phyloP scores from a whole-genome alignment of 2,329 filamentous ascomycete species.

The Capronia coronata region DNA sequence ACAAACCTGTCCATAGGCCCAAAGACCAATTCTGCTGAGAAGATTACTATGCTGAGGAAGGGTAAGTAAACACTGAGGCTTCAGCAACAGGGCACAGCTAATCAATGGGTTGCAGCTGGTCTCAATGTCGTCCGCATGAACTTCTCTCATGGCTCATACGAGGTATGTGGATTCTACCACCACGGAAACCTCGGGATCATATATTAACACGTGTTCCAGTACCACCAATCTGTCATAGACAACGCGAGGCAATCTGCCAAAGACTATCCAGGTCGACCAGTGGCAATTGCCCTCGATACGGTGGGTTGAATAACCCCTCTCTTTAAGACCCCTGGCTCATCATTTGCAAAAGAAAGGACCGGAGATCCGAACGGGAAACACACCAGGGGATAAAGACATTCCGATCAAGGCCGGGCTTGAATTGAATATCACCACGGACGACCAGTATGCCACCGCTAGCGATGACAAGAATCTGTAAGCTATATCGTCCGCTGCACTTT shows the following conservation, averaged over 20 bases:
- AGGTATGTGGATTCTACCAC: constrained; percentile 38
- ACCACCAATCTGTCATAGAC: constrained; percentile 97
- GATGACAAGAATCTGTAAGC: constrained; percentile 89
- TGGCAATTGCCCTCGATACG: constrained; percentile 87
- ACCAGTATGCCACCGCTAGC: constrained; percentile 75
- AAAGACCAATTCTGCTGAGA: constrained; percentile 97
- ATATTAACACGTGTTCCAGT: constrained; percentile 45
- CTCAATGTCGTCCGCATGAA: constrained; percentile 99
- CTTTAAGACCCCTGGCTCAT: constrained; percentile 27
- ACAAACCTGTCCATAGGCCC: constrained; percentile 51
- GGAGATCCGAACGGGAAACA: constrained; percentile 79
- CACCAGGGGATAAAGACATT: constrained; percentile 62
- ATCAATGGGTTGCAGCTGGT: constrained; percentile 51
- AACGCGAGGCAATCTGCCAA: constrained; percentile 83
- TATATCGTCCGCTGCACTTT: not conserved
- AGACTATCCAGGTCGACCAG: constrained; percentile 68
- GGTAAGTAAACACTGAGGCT: constrained; percentile 34
- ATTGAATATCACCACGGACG: constrained; percentile 95
- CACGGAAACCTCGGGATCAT: not conserved
- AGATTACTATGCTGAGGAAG: constrained; percentile 87
- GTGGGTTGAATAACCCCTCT: constrained; percentile 43
- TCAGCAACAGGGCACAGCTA: constrained; percentile 1
- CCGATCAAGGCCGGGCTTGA: constrained; percentile 76
- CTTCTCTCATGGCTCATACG: constrained; percentile 91
- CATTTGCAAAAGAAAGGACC: constrained; percentile 59